These are phyloP conservation scores for Echinochloa phyllopogon DNA, from an alignment of 176 grass and related monocot species.

Conservation along the genomic window DNA sequence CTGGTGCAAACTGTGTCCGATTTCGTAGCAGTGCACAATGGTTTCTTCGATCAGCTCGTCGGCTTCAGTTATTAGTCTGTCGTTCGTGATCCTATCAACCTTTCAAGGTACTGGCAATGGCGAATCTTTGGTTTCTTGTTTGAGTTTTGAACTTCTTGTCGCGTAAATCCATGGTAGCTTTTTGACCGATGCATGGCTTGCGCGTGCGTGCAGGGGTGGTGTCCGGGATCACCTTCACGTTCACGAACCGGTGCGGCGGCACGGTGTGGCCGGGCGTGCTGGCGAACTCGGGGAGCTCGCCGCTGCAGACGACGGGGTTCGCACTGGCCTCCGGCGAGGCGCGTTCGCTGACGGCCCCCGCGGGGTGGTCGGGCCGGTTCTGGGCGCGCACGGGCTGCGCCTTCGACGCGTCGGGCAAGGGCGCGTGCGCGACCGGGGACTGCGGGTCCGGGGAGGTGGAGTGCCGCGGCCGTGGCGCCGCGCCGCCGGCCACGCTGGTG, in stretches of 20 bases:
- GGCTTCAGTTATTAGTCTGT: background rate
- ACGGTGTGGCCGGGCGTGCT: constrained; percentile 94
- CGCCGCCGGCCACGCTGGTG: constrained; percentile 72
- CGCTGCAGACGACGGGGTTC: constrained; percentile 80
- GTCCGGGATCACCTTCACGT: constrained; percentile 70
- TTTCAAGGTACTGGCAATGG: constrained; percentile 43
- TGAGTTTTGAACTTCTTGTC: background rate
- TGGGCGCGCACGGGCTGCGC: constrained; percentile 88
- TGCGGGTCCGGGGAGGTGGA: constrained; percentile 78
- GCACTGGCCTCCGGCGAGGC: constrained; percentile 59
- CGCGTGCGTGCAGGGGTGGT: constrained; percentile 45
- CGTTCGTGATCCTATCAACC: background rate
- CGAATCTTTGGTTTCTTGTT: background rate
- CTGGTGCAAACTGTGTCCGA: no score
- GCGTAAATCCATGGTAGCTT: no score
- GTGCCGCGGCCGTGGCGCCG: constrained; percentile 67
- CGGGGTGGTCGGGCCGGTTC: constrained; percentile 88
- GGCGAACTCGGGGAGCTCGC: constrained; percentile 76
- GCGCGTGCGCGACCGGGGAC: constrained; percentile 82
- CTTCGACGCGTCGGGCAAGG: constrained; percentile 63
- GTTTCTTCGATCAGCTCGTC: constrained; percentile 31
- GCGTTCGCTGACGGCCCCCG: constrained; percentile 58
- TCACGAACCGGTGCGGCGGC: constrained; percentile 81
- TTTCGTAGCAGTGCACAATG: constrained; percentile 19
- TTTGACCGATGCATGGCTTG: background rate